phyloP scores from a whole-genome alignment of 208 protist genomes.

The Crithidia expoeki region DNA sequence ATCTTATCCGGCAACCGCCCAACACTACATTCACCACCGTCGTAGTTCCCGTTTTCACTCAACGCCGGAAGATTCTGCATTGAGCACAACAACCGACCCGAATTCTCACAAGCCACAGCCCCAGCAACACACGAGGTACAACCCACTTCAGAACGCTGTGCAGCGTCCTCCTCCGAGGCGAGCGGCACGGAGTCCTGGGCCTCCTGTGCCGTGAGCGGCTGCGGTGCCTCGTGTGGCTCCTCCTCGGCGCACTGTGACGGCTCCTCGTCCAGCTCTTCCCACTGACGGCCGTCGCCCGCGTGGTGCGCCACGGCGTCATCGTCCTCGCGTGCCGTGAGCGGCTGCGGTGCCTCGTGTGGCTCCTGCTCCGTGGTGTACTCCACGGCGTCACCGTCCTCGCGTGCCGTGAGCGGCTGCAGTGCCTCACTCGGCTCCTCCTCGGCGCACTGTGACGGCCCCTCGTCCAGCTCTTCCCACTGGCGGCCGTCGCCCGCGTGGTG shows the following conservation, averaged over 20 bases:
- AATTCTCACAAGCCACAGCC: neutral
- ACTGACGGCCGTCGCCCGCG: neutral
- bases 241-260: neutral
- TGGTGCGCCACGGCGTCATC: constrained; percentile 2
- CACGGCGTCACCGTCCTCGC: constrained; percentile 9
- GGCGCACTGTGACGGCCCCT: neutral
- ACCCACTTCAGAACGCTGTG: no score
- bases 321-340: constrained; percentile 1
- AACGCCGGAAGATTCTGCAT: constrained; percentile 1
- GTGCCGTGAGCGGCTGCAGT: no score
- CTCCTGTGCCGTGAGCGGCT: neutral
- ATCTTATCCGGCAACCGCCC: neutral
- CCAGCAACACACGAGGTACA: neutral
- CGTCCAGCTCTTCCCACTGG: constrained; percentile 22
- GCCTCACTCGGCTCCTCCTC: no score
- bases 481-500: constrained; percentile 7
- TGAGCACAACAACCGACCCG: neutral
- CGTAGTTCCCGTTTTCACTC: neutral
- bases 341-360: neutral
- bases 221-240: neutral
- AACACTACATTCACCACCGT: neutral
- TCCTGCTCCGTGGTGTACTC: neutral
- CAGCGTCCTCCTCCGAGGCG: neutral
- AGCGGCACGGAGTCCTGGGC: constrained; percentile 4
- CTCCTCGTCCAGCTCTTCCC: constrained; percentile 16